These are phyloP conservation scores for Alopecurus myosuroides DNA, from an alignment of 176 grass and related monocot species.

Conservation along the genomic window DNA sequence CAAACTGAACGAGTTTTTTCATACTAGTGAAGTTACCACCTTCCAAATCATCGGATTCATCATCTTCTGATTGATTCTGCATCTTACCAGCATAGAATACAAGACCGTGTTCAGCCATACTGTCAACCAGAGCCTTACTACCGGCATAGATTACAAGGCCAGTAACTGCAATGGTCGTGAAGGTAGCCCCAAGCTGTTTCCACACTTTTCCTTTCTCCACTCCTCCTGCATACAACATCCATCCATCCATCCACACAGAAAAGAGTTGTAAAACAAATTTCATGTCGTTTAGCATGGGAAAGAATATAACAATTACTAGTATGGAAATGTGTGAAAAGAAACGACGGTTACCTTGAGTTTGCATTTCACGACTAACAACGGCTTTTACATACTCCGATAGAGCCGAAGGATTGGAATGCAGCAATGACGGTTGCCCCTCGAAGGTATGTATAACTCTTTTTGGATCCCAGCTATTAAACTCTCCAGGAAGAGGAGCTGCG, in stretches of 20 bases:
- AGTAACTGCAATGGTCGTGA: not conserved
- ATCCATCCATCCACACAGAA: too few relatives aligned
- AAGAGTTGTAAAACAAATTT: too few relatives aligned
- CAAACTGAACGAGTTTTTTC: not conserved
- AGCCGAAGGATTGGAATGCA: too few relatives aligned
- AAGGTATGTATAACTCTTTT: conserved; percentile 75
- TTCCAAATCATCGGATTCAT: not conserved
- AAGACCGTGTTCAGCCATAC: not conserved
- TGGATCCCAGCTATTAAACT: conserved; percentile 65
- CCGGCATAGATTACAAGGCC: not conserved
- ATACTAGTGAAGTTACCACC: not conserved
- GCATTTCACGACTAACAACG: too few relatives aligned
- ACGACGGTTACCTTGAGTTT: too few relatives aligned
- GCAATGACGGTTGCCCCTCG: conserved; percentile 24
- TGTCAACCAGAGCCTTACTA: not conserved
- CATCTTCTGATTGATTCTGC: not conserved
- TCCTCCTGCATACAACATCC: too few relatives aligned
- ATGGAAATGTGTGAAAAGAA: too few relatives aligned
- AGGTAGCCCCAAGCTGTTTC: not conserved
- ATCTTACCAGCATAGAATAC: not conserved
- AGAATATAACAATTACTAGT: too few relatives aligned
- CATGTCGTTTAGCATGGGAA: too few relatives aligned
- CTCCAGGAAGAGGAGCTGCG: conserved; percentile 34
- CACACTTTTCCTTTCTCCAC: not conserved
- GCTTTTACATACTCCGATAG: too few relatives aligned